Conservation (phyloP, 352 stramenopile genomes). For the Globisporangium lucens region DNA sequence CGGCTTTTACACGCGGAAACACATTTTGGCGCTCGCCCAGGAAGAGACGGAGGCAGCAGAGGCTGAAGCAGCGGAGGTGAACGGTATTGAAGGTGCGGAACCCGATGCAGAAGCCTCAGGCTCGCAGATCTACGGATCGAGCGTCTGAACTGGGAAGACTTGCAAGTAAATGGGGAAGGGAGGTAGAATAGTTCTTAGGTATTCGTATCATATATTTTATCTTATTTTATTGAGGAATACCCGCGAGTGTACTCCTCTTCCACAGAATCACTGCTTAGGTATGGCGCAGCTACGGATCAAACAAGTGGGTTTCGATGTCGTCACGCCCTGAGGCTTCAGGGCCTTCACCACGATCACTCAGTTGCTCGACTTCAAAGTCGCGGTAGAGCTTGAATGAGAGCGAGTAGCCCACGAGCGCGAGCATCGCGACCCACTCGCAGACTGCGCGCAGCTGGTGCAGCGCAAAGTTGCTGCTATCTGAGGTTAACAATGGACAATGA, state of each 20-base stretch:
- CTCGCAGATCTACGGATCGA: neutral
- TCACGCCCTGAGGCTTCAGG: too few species aligned
- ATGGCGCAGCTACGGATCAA: neutral
- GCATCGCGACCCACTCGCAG: slow-evolving; percentile 43
- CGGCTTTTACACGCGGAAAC: slow-evolving; percentile 66
- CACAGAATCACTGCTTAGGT: too few species aligned
- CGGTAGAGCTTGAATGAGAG: slow-evolving; percentile 35
- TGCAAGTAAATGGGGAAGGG: neutral
- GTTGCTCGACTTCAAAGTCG: slow-evolving; percentile 12
- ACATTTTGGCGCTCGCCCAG: slow-evolving; percentile 56
- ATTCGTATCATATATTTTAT: slow-evolving; percentile 8
- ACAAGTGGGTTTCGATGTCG: too few species aligned
- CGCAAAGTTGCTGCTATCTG: slow-evolving; percentile 17
- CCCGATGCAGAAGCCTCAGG: neutral
- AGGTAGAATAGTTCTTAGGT: neutral
- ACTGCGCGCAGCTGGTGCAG: slow-evolving; percentile 39
- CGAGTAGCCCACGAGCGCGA: slow-evolving; percentile 52
- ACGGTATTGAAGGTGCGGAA: neutral
- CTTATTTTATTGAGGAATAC: neutral
- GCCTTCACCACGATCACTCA: too few species aligned
- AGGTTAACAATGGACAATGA: neutral
- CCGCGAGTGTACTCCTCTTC: neutral
- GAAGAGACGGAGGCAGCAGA: slow-evolving; percentile 27
- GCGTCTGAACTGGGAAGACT: neutral
- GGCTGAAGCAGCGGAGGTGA: neutral